These are phyloP conservation scores for Zea luxurians DNA, from an alignment of 176 grass and related monocot species.

Conservation along the genomic window DNA sequence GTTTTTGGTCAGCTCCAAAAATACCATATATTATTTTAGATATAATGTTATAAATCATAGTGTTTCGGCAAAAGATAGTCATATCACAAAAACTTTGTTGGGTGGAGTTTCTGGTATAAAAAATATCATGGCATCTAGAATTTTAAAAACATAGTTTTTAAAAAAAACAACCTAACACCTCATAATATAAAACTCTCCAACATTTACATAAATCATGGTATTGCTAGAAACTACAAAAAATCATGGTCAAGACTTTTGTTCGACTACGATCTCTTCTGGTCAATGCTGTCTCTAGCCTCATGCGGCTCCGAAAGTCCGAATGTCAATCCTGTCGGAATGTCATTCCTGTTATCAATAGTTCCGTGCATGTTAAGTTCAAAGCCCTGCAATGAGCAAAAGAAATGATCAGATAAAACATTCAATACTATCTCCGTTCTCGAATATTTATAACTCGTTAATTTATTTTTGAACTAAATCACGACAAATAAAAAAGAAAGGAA, in stretches of 20 bases:
- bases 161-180: too few species aligned
- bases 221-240: background rate
- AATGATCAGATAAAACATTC: constrained; percentile 27
- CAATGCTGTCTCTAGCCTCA: constrained; percentile 26
- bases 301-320: background rate
- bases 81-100: too few species aligned
- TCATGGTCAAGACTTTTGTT: constrained; percentile 1
- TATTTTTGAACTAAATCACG: background rate
- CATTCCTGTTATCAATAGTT: background rate
- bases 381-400: constrained; percentile 25
- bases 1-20: too few species aligned
- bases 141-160: too few species aligned
- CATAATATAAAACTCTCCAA: too few species aligned
- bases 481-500: background rate
- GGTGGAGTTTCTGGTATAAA: too few species aligned
- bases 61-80: too few species aligned
- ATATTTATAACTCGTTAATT: background rate
- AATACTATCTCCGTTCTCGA: background rate
- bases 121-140: too few species aligned
- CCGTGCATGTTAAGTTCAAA: constrained; percentile 20
- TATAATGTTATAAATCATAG: too few species aligned
- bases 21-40: too few species aligned
- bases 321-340: background rate
- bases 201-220: background rate
- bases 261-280: background rate